These are phyloP conservation scores for Eragrostis curvula DNA, from an alignment of 176 grass and related monocot genomes.

Conservation along the genomic window DNA sequence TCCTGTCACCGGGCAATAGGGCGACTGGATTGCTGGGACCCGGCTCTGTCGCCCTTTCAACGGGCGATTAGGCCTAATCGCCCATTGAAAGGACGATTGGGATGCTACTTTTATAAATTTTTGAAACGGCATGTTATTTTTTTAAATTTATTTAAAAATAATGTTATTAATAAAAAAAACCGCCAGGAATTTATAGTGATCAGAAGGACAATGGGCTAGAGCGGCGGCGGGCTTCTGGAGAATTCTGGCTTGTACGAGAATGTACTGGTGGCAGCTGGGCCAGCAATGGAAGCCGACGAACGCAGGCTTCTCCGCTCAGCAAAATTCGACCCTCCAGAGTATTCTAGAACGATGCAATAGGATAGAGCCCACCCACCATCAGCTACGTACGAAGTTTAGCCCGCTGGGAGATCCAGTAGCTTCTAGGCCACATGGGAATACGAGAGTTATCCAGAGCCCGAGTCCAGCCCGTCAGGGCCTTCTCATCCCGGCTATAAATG, in stretches of 20 bases:
- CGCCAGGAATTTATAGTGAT: slow-evolving; percentile 3
- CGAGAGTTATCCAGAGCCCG: not conserved
- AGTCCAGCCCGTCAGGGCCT: not conserved
- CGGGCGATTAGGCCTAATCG: too few relatives aligned
- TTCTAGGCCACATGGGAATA: not conserved
- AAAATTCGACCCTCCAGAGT: not conserved
- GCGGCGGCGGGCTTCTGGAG: not conserved
- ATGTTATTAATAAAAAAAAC: too few relatives aligned
- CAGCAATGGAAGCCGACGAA: not conserved
- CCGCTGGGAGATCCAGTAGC: not conserved
- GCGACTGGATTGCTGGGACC: too few relatives aligned
- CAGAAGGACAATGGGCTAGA: not conserved
- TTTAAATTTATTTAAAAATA: too few relatives aligned
- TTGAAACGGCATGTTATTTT: too few relatives aligned
- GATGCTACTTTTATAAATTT: too few relatives aligned
- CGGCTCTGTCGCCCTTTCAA: too few relatives aligned
- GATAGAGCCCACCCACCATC: not conserved
- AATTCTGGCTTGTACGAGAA: not conserved
- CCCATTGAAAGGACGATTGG: too few relatives aligned
- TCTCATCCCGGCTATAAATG: not conserved
- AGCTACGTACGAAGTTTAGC: not conserved
- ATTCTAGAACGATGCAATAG: not conserved
- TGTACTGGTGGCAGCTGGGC: not conserved
- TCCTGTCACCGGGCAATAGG: too few relatives aligned
- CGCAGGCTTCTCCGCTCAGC: not conserved